Base-by-base conservation (phyloP, 1,284 basidiomycete species). In the Leccinum pachyderme region DNA sequence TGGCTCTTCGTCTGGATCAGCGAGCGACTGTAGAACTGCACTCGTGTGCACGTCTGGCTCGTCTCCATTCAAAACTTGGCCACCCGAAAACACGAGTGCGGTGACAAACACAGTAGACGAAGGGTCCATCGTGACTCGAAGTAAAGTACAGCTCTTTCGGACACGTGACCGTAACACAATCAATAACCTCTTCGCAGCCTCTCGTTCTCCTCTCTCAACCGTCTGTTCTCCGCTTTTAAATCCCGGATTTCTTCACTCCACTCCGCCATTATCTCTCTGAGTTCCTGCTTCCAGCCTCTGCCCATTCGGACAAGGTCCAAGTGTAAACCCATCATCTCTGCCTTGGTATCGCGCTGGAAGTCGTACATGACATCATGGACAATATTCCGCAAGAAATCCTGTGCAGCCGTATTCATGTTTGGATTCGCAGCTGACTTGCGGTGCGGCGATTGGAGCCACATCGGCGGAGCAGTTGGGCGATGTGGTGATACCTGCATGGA, bases 331-430 rank as follows among this genome's bases (percentile, higher is more conserved):
- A 80, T 77, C 78, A 89, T 81, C 73, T 88, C 84, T 28, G 79
- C 74, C 62, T 79, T 79, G 29, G 81, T 82, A 68, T 89, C 86
- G 59, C 77, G 75, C 63, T 84, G 83, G 63, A 82, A 86, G 61
- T 89, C 87, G 59, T 78, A 81, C 81, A 89, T 81, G 53, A 82
- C 84, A 56, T 89, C 86, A 46, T 78, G 77, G 54, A 89, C 78
- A 52, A 89, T 80, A 31, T 75, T 76, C 50, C 81, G 79, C 57
- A 89, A 67, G 35, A 89, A 74, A 46, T 86, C 82, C 53, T 87
- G 84, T 31, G 85, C 81, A 9, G 32, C 67, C 60, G 6, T 61
- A 60, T 54, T 73, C 62, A 48, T 69, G 57, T 70, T 62, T 50
- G 69, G 56, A 65, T 63, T 71, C 27, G 54, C 45, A 13, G 55